These are phyloP conservation scores for Tulasnella sp. DNA, from an alignment of 768 basidiomycete genomes.

Conservation along the genomic window DNA sequence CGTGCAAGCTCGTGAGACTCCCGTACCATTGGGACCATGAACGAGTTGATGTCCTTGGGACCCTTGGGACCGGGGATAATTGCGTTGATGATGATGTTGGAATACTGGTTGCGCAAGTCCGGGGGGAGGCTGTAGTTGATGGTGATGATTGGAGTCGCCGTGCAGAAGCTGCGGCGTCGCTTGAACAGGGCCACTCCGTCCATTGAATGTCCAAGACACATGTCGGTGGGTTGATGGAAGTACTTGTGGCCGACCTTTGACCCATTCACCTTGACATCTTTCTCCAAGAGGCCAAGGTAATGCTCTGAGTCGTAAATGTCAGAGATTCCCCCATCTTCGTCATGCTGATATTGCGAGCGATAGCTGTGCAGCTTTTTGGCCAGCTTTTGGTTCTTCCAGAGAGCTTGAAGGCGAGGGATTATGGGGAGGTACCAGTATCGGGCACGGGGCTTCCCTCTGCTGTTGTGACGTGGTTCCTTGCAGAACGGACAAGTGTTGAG, in stretches of 20 bases:
- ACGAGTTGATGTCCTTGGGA: slow-evolving; percentile 32
- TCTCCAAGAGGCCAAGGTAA: background rate
- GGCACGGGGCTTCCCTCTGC: background rate
- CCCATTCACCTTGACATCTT: background rate
- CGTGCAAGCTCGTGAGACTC: slow-evolving; percentile 28
- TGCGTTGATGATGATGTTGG: slow-evolving; percentile 31
- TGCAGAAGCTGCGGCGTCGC: background rate
- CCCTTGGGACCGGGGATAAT: slow-evolving; percentile 37
- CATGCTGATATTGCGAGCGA: background rate
- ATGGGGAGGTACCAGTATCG: background rate
- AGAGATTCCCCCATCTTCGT: background rate
- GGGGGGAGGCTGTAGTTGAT: slow-evolving; percentile 36
- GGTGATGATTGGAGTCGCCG: slow-evolving; percentile 25
- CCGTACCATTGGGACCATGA: slow-evolving; percentile 28
- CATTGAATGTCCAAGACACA: slow-evolving; percentile 2
- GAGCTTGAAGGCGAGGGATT: background rate
- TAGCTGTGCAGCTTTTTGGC: background rate
- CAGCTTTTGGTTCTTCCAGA: background rate
- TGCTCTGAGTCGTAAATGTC: background rate
- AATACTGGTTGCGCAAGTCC: slow-evolving; percentile 27
- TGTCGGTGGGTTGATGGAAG: background rate
- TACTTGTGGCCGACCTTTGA: background rate
- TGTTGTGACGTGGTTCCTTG: background rate
- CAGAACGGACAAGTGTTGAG: background rate
- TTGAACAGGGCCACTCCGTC: slow-evolving; percentile 5